Conservation (phyloP, 73 alveolate genomes). For the Durusdinium trenchii region DNA sequence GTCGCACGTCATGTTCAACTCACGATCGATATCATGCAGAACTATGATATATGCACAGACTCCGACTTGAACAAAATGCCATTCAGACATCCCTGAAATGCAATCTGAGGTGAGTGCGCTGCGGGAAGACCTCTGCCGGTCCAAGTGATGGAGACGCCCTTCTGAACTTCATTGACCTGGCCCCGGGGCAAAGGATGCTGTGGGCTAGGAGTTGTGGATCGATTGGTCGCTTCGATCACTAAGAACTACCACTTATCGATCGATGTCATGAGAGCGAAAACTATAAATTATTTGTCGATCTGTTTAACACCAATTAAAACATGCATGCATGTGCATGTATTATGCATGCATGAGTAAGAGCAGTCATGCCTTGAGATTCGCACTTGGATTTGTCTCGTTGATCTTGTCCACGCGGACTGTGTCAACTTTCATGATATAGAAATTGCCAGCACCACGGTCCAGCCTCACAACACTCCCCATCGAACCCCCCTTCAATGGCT, state of each 20-base stretch:
- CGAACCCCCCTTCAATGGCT: background rate
- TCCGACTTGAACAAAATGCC: background rate
- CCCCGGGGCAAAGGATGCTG: background rate
- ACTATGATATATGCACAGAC: too few species aligned
- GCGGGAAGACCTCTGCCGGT: background rate
- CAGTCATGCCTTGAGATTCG: too few species aligned
- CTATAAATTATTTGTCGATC: too few species aligned
- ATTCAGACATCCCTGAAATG: background rate
- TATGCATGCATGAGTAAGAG: too few species aligned
- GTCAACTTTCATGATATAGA: background rate
- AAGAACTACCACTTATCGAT: too few species aligned
- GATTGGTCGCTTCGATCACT: background rate
- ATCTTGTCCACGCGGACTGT: background rate
- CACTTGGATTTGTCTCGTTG: too few species aligned
- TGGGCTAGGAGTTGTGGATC: background rate
- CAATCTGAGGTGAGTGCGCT: background rate
- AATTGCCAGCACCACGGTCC: conserved; percentile 7
- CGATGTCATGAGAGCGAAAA: too few species aligned
- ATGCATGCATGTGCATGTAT: background rate
- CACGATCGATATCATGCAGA: background rate
- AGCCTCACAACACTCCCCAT: background rate
- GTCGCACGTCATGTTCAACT: background rate
- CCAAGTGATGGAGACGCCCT: conserved; percentile 14
- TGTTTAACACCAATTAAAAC: too few species aligned
- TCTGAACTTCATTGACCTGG: background rate